phyloP scores from a whole-genome alignment of 2,329 filamentous ascomycete genomes.

The Ramichloridium luteum region DNA sequence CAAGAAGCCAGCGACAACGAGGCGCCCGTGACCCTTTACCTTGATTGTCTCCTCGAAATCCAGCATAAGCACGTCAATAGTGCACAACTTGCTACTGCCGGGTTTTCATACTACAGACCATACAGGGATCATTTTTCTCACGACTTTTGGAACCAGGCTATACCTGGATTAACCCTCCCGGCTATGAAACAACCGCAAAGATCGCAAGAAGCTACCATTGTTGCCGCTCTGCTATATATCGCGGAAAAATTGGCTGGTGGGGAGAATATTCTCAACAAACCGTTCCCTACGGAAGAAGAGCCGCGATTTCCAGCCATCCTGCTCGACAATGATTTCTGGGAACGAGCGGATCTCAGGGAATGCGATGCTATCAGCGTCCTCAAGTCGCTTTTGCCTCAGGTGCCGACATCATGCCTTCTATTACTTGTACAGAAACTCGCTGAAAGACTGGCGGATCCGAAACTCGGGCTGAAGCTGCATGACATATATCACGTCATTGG shows the following conservation, averaged over 20 bases:
- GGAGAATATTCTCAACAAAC: constrained; percentile 15
- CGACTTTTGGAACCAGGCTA: constrained; percentile 6
- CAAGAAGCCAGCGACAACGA: background rate
- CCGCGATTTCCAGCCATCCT: constrained; percentile 24
- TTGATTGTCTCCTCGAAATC: no score
- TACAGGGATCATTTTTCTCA: no score
- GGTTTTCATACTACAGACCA: no score
- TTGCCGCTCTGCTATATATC: constrained; percentile 24
- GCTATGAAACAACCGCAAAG: constrained; percentile 1
- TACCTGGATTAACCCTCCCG: background rate
- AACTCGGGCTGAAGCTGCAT: background rate
- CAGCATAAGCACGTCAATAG: no score
- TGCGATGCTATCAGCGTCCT: background rate
- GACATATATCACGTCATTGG: background rate
- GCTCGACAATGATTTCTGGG: constrained; percentile 24
- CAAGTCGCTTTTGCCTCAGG: background rate
- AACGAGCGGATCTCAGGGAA: constrained; percentile 6
- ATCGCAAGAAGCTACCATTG: constrained; percentile 23
- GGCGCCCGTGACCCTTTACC: no score
- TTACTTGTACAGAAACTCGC: constrained; percentile 4
- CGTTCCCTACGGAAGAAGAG: constrained; percentile 18
- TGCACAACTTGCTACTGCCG: no score
- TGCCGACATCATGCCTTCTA: constrained; percentile 10
- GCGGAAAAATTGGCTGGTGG: constrained; percentile 15
- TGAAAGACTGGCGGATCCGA: background rate